Conservation (phyloP, 495 filamentous ascomycete genomes). For the Trichoderma virens region DNA sequence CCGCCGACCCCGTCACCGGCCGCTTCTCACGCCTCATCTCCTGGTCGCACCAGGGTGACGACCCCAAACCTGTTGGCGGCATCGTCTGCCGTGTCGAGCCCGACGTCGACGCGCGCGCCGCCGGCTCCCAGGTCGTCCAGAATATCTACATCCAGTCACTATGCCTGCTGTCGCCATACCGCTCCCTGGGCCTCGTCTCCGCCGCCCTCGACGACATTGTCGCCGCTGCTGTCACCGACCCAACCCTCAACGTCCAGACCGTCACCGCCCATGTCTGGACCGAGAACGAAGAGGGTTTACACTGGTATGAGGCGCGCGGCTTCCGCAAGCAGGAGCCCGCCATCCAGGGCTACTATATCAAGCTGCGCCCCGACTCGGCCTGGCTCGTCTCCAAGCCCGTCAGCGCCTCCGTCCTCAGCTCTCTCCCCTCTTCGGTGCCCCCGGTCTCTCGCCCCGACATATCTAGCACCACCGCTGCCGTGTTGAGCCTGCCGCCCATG, state of each 20-base stretch:
- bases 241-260: constrained; percentile 41
- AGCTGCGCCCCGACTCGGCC: constrained; percentile 71
- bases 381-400: constrained; percentile 55
- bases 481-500: constrained; percentile 22
- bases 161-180: constrained; percentile 73
- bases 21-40: constrained; percentile 73
- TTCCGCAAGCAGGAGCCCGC: constrained; percentile 51
- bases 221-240: constrained; percentile 20
- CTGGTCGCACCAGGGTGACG: constrained; percentile 30
- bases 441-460: not conserved
- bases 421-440: not conserved
- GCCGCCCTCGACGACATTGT: constrained; percentile 58
- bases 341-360: constrained; percentile 74
- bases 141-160: constrained; percentile 86
- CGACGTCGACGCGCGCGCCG: constrained; percentile 18
- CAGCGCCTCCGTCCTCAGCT: constrained; percentile 11
- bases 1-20: constrained; percentile 56
- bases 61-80: constrained; percentile 65
- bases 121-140: constrained; percentile 19
- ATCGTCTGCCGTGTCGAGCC: constrained; percentile 75
- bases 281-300: constrained; percentile 73
- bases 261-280: constrained; percentile 92
- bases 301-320: constrained; percentile 80
- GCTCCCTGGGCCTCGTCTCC: constrained; percentile 68
- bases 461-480: constrained; percentile 22